Evolutionary conservation across 176 grass and related monocot species (phyloP), one percentile per base, ranked within the genome.

Genomic region (Chloris gayana): DNA sequence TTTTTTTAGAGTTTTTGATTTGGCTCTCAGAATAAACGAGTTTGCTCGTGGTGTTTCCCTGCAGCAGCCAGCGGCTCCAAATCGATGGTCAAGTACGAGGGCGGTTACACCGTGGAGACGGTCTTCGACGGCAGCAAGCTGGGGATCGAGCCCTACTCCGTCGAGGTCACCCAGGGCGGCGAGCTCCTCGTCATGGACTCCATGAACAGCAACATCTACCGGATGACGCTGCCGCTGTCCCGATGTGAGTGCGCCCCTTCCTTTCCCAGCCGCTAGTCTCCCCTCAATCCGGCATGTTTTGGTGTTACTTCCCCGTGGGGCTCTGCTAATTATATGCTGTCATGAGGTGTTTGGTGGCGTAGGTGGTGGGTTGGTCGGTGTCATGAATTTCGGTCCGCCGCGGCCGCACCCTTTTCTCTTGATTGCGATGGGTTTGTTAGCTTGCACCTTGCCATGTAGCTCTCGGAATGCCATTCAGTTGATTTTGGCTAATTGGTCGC

Each of bases 51-150:
- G 47, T 74, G 82, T 39, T 67, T 54, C 14, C 15, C 15, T 5
- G 30, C 22, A 82, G 75, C 81, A 93, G 96, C 89, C 46, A 83
- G 77, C 22, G 83, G 86, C 15, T 50, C 61, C 56, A 89, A 89
- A 45, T 87, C 96, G 42, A 87, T 90, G 90, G 94, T 99, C 80
- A 99, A 94, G 80, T 99, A 95, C 72, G 97, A 99, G 88, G 82
- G 86, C 53, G 97, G 97, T 4, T 99, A 99, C 85, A 99, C 87
- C 9, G 92, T 99, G 45, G 93, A 99, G 90, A 99, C 93, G 65
- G 93, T 99, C 74, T 96, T 99, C 70, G 97, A 99, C 69, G 93
- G 96, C 75, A 98, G 88, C 75, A 98, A 98, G 88, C 82, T 92
- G 30, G 96, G 96, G 67, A 95, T 98, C 83, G 97, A 99, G 80